These are phyloP conservation scores for Schrenkiella parvula DNA, from an alignment of 345 rosid genomes.

Conservation along the genomic window DNA sequence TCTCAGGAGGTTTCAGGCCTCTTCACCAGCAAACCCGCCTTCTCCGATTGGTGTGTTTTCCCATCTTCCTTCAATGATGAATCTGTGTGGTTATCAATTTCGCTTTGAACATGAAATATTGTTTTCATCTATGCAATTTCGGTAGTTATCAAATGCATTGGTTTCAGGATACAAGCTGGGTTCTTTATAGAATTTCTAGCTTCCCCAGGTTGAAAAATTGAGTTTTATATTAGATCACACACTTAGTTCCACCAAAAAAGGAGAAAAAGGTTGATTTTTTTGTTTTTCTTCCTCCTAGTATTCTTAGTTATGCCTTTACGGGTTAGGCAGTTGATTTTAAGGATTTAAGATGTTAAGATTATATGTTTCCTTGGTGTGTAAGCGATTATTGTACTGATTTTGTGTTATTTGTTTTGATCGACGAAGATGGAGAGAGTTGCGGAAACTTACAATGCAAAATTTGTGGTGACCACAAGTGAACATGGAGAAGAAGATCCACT, in stretches of 20 bases:
- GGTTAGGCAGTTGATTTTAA: not conserved
- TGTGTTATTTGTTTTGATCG: slow-evolving; percentile 24
- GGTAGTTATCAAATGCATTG: not conserved
- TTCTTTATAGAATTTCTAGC: not conserved
- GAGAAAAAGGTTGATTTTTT: not conserved
- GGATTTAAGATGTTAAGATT: not conserved
- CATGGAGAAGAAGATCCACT: slow-evolving; percentile 65
- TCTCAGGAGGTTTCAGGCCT: slow-evolving; percentile 55
- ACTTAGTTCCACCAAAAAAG: not conserved
- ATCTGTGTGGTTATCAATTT: not conserved
- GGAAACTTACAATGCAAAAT: slow-evolving; percentile 41
- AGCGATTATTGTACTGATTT: not conserved
- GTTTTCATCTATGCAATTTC: not conserved
- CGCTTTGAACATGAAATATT: not conserved
- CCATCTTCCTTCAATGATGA: not conserved
- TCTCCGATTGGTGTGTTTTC: slow-evolving; percentile 58
- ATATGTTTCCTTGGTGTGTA: not conserved
- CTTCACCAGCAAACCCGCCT: slow-evolving; percentile 44
- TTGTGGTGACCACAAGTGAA: slow-evolving; percentile 62
- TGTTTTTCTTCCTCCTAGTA: not conserved
- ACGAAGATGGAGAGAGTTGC: slow-evolving; percentile 63
- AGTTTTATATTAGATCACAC: not conserved
- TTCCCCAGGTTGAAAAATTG: not conserved
- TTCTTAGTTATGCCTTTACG: not conserved
- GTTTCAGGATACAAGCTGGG: not conserved